phyloP scores from a whole-genome alignment of 2,329 filamentous ascomycete genomes.

The Coniochaeta sp. region DNA sequence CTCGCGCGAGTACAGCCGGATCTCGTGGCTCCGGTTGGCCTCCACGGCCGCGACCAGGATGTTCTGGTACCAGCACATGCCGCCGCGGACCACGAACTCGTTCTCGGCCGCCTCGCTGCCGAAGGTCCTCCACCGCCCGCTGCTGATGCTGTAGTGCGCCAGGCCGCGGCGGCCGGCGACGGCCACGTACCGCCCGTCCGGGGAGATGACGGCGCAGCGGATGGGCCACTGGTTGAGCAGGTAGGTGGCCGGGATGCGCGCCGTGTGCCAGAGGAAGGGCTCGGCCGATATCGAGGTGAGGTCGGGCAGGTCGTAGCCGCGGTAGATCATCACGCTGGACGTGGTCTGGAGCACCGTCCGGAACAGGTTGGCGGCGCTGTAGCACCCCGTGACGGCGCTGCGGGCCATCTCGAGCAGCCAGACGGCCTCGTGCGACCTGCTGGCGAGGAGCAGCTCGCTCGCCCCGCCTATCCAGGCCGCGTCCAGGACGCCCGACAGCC shows the following conservation, averaged over 20 bases:
- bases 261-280: constrained; percentile 88
- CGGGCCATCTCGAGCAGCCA: constrained; percentile 90
- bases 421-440: constrained; percentile 64
- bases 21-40: constrained; percentile 64
- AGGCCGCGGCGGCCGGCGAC: constrained; percentile 90
- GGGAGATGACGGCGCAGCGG: constrained; percentile 74
- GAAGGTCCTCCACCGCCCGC: constrained; percentile 94
- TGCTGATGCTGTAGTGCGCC: constrained; percentile 92
- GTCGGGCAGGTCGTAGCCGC: constrained; percentile 86
- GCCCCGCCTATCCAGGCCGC: constrained; percentile 85
- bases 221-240: constrained; percentile 92
- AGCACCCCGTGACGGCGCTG: constrained; percentile 87
- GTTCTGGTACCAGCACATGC: constrained; percentile 99
- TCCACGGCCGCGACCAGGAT: constrained; percentile 93
- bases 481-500: constrained; percentile 71
- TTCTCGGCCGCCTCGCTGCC: constrained; percentile 73
- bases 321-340: constrained; percentile 82
- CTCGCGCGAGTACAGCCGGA: constrained; percentile 91
- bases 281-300: constrained; percentile 88
- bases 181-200: constrained; percentile 88
- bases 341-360: constrained; percentile 84
- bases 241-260: constrained; percentile 77
- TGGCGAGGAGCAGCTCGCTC: constrained; percentile 73
- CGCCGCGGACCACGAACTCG: constrained; percentile 85
- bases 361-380: constrained; percentile 83